Conservation (phyloP, 768 basidiomycete genomes). For the Rhodotorula kratochvilovae region DNA sequence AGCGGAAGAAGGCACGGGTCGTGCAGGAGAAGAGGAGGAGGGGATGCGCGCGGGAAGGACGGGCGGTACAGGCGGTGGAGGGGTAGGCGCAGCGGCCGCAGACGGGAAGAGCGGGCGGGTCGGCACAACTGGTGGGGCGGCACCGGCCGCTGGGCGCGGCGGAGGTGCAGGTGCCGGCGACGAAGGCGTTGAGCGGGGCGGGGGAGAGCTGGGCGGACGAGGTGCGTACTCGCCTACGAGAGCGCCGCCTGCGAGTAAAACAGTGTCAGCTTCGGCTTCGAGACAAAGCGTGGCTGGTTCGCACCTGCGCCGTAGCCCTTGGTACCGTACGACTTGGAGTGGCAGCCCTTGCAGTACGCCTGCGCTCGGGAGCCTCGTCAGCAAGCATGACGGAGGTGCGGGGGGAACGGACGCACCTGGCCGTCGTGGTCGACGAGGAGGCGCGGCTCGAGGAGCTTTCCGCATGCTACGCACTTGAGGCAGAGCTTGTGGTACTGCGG, state of each 20-base stretch:
- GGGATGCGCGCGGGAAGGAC: too few relatives aligned
- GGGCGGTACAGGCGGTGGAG: neutral
- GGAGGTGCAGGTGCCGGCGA: neutral
- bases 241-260: slow-evolving; percentile 12
- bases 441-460: slow-evolving; percentile 70
- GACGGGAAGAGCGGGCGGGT: neutral
- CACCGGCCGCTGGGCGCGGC: too few relatives aligned
- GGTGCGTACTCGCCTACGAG: slow-evolving; percentile 30
- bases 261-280: neutral
- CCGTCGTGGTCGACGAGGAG: slow-evolving; percentile 76
- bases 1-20: too few relatives aligned
- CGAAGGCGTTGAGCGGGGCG: neutral
- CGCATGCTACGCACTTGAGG: slow-evolving; percentile 69
- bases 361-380: slow-evolving; percentile 16
- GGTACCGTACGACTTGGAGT: slow-evolving; percentile 67
- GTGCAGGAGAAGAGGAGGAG: neutral
- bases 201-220: neutral
- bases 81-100: too few relatives aligned
- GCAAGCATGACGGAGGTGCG: slow-evolving; percentile 19
- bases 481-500: slow-evolving; percentile 60
- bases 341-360: slow-evolving; percentile 69
- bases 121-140: neutral
- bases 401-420: slow-evolving; percentile 54
- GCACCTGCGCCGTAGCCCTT: slow-evolving; percentile 36
- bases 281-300: neutral